phyloP scores from a whole-genome alignment of 2,329 filamentous ascomycete species.

The Neospermospora avenae region DNA sequence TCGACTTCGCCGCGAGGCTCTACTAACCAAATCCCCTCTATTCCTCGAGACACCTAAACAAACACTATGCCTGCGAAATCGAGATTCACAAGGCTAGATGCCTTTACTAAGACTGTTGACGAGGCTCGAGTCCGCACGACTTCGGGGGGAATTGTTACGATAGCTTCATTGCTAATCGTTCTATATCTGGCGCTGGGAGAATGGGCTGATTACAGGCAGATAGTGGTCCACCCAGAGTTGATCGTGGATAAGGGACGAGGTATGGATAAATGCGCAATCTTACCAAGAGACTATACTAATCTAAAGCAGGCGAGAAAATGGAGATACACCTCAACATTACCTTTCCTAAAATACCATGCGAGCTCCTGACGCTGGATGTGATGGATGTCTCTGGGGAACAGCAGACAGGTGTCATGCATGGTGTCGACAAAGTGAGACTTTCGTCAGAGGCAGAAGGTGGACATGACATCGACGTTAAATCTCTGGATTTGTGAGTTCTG shows the following conservation, averaged over 20 bases:
- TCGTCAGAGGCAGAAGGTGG: conserved; percentile 71
- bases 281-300: neutral
- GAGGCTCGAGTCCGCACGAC: conserved; percentile 95
- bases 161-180: conserved; percentile 83
- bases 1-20: conserved; percentile 23
- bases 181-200: conserved; percentile 89
- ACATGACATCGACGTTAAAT: conserved; percentile 66
- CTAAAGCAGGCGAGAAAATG: conserved; percentile 82
- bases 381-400: conserved; percentile 99
- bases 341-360: conserved; percentile 90
- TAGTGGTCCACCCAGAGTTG: conserved; percentile 85
- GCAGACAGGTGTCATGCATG: conserved; percentile 90
- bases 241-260: conserved; percentile 96
- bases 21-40: neutral
- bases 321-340: conserved; percentile 98
- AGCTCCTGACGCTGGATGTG: conserved; percentile 92
- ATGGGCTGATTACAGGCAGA: conserved; percentile 87
- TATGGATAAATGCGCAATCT: conserved; percentile 38
- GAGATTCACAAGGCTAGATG: conserved; percentile 92
- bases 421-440: conserved; percentile 86
- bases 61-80: conserved; percentile 78
- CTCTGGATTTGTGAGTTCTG: conserved; percentile 60
- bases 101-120: conserved; percentile 98
- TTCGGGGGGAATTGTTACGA: conserved; percentile 91
- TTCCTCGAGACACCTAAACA: neutral